Base-by-base conservation (phyloP, 495 filamentous ascomycete species). In the Penicillium ucsense region DNA sequence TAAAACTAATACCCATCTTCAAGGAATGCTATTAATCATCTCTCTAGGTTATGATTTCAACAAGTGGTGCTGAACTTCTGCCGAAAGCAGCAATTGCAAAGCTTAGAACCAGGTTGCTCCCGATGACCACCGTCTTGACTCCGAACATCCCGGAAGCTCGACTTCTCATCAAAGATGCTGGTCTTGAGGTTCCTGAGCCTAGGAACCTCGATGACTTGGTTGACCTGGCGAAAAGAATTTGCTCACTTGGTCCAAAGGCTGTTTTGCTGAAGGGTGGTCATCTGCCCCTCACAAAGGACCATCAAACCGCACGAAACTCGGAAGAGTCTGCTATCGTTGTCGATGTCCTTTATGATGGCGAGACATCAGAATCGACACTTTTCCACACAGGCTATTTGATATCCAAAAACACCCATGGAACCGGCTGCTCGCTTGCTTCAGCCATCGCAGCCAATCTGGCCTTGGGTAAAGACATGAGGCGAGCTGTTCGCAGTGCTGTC, bases 221-320 rank as follows among this genome's bases (percentile, higher is more conserved):
- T 41, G 49, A 70, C 3, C 71, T 94, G n/a, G 89, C 88, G 9
- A 77, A 74, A 56, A 64, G 71, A 32, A 63, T 96, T 1, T 77
- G 80, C 34, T 52, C 57, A 5, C 67, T 94, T 11, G 92, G 91
- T 0, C 80, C 88, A 0, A 77, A 80, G 49, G 86, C 84, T 62
- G 84, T 95, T 10, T 74, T 96, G 2, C 67, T 98, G 28, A 98
- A 98, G 66, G 92, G 92, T 32, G 92, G 92, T 2, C 92, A 98
- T 70, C 61, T 84, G n/a, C 89, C 92, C 6, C 61, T 95, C 42
- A 82, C 73, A 4, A 78, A 76, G 49, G 78, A 84, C 10, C 58
- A 65, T 35, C 64, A 65, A 29, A 68, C 70, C 3, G 79, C 86
- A 0, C 67, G 66, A 37, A 65, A 62, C 11, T 66, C 76, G 3